Evolutionary conservation across 768 basidiomycete species (phyloP).

Genomic region (Boletus sensibilis): DNA sequence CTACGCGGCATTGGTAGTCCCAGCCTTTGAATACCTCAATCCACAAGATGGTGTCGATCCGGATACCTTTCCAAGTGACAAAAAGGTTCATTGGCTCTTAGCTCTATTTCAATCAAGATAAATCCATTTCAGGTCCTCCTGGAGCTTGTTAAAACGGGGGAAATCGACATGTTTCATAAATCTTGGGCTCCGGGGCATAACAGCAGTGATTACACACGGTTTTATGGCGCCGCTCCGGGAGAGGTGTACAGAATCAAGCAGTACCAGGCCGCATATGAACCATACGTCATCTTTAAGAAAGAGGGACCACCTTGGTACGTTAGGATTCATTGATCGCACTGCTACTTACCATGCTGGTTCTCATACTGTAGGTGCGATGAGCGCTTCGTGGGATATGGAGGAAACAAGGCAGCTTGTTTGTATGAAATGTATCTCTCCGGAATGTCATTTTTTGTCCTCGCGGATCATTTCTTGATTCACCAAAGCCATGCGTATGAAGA

Average conservation of each 20-base stretch:
- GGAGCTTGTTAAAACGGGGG: constrained; percentile 51
- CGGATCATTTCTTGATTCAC: constrained; percentile 87
- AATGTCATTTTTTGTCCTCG: constrained; percentile 76
- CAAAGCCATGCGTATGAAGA: constrained; percentile 85
- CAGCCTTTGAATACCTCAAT: constrained; percentile 78
- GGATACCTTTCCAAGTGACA: constrained; percentile 62
- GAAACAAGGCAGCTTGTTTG: constrained; percentile 89
- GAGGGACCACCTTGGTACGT: constrained; percentile 71
- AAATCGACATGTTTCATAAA: constrained; percentile 75
- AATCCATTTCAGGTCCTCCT: constrained; percentile 47
- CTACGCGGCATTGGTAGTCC: constrained; percentile 70
- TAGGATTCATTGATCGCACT: neutral
- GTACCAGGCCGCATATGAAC: constrained; percentile 86
- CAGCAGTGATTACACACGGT: constrained; percentile 73
- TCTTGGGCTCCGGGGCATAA: constrained; percentile 79
- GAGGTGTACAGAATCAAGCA: constrained; percentile 71
- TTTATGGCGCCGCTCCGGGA: constrained; percentile 58
- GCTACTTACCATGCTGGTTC: neutral
- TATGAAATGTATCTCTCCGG: constrained; percentile 91
- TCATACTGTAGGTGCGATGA: constrained; percentile 75
- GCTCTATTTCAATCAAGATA: neutral
- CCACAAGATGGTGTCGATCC: constrained; percentile 63
- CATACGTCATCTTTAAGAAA: constrained; percentile 81
- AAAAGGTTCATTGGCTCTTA: constrained; percentile 44
- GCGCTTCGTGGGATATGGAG: constrained; percentile 87